Percentiles rank a stretch among this genome's conserved stretches.
Evolutionary conservation across 2,329 filamentous ascomycete species (phyloP).

Genomic region (Curvularia eragrostidis): DNA sequence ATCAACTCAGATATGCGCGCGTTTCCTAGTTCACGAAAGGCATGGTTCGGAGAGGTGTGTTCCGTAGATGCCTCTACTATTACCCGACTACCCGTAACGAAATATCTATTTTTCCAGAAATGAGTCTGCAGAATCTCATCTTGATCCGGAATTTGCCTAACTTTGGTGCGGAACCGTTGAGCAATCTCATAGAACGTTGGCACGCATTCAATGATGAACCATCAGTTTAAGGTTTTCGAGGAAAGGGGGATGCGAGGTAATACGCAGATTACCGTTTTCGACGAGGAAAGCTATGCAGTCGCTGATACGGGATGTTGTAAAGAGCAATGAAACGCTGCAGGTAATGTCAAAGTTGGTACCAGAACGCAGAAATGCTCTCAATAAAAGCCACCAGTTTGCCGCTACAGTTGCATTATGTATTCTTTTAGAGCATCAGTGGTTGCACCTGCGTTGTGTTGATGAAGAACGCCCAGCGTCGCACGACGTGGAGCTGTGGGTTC

Average conservation of each 20-base stretch:
- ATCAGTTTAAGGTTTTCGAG: not conserved
- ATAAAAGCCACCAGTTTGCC: not conserved
- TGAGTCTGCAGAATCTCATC: not conserved
- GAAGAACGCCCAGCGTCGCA: not conserved
- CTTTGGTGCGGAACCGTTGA: not conserved
- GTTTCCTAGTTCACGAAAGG: not conserved
- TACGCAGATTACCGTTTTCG: not conserved
- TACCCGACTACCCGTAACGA: not conserved
- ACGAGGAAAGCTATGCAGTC: not conserved
- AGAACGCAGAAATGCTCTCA: not conserved
- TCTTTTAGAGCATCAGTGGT: not conserved
- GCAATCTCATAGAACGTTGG: not conserved
- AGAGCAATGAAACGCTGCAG: not conserved
- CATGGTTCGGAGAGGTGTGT: not conserved
- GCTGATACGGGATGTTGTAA: not conserved
- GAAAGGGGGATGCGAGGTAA: not conserved
- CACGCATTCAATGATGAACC: not conserved
- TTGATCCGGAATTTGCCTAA: not conserved
- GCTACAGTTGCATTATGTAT: not conserved
- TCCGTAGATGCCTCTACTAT: not conserved
- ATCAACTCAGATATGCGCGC: not conserved
- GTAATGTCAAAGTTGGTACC: not conserved
- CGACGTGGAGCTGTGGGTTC: constrained; percentile 2
- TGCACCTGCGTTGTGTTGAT: not conserved
- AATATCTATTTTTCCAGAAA: not conserved